Evolutionary conservation across 768 basidiomycete species (phyloP), one percentile per base, ranked within the genome.

Genomic region (Ramaria sp.): DNA sequence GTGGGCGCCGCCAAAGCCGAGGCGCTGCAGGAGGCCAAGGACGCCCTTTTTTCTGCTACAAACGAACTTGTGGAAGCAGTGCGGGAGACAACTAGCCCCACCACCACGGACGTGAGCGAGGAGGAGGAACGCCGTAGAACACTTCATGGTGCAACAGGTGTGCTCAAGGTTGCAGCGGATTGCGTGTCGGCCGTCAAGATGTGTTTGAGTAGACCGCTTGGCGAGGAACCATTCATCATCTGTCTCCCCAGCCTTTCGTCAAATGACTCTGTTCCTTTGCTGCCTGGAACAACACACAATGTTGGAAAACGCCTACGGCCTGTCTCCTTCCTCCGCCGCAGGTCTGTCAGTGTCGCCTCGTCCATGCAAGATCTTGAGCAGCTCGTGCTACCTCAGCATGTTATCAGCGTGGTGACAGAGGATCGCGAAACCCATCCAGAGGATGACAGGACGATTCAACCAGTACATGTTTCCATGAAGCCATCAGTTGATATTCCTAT

Each of bases 61-160:
- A 87, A 83, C 59, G 76, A 80, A n/a, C 76, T 99, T 49, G 92
- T 93, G 54, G 87, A 94, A 64, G 84, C 89, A 5, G 88, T 95
- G 22, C 83, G 91, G 57, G 73, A 82, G 53, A 79, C 96, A 39
- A 88, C 89, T 9, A 69, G 74, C 17, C 70, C 73, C 75, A 38
- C 41, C 27, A 22, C 46, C 46, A 42, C 67, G 69, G 24, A 71
- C 79, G 65, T 77, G 13, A 46, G 81, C 43, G 89, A 92, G 71
- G 94, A 97, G 61, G 79, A 83, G 50, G 90, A 94, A 68, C 91
- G 89, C 69, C 77, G 79, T 54, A 73, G 76, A 1, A 70, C 96
- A 53, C 76, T 97, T 60, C 80, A 84, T 55, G 85, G 84, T n/a
- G 91, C 94, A 9, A 96, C 95, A 4, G 81, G 79, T 48, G 89